Evolutionary conservation across 2,329 filamentous ascomycete genomes (phyloP).

Genomic region (Fusarium incarnatum): DNA sequence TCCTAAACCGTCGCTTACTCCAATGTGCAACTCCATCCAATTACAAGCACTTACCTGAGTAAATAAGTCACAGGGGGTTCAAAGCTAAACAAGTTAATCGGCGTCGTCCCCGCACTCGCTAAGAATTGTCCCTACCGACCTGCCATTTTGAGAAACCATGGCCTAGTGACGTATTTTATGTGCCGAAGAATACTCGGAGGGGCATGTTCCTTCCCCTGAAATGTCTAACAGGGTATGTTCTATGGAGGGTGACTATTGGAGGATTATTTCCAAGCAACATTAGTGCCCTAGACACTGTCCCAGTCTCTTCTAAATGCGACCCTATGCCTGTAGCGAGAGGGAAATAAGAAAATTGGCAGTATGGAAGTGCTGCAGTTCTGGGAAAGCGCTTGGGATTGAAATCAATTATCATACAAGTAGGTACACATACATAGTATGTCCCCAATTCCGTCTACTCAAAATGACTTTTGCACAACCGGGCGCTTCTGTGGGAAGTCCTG

Average conservation of each 20-base stretch:
- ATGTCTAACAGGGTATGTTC: neutral
- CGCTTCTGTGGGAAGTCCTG: neutral
- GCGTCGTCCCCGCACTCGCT: neutral
- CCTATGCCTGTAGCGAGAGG: neutral
- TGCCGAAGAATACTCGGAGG: neutral
- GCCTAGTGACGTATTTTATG: neutral
- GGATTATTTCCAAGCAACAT: neutral
- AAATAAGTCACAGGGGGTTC: neutral
- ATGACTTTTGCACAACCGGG: neutral
- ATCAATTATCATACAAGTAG: neutral
- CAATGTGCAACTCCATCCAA: neutral
- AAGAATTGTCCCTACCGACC: neutral
- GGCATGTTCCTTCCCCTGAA: neutral
- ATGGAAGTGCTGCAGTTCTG: neutral
- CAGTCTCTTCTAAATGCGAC: accelerated
- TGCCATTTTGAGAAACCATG: neutral
- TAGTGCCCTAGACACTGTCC: neutral
- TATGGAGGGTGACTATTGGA: neutral
- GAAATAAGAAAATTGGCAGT: neutral
- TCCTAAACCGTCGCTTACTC: neutral
- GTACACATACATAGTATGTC: too few relatives aligned
- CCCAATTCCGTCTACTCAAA: neutral
- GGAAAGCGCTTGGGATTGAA: accelerated
- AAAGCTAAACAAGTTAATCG: neutral
- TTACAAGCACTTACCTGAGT: neutral